Conservation (phyloP, 306 rosid genomes). For the Carpinus fangiana region DNA sequence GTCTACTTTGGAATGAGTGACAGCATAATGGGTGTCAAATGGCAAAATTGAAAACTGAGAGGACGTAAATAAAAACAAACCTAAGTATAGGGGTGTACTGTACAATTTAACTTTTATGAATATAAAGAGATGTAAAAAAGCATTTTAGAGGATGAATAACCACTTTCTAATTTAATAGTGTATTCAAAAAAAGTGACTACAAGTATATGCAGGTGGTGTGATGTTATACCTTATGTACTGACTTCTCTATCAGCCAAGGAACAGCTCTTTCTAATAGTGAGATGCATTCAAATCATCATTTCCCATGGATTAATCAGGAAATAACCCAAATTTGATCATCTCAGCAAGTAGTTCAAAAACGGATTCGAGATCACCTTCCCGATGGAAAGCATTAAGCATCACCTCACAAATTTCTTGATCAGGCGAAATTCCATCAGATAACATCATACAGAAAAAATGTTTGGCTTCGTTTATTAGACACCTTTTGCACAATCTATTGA, state of each 20-base stretch:
- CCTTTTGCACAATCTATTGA: conserved; percentile 61
- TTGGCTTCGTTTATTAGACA: conserved; percentile 37
- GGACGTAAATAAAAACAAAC: too few species aligned
- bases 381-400: conserved; percentile 40
- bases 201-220: neutral
- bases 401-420: conserved; percentile 47
- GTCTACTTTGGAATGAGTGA: too few species aligned
- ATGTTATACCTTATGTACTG: conserved; percentile 20
- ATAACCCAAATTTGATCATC: conserved; percentile 49
- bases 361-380: conserved; percentile 29
- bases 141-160: neutral
- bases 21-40: too few species aligned
- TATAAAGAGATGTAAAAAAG: neutral
- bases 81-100: too few species aligned
- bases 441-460: conserved; percentile 50
- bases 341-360: conserved; percentile 38
- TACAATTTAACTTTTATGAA: neutral
- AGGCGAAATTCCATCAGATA: conserved; percentile 43
- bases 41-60: too few species aligned
- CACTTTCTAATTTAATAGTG: neutral
- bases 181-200: neutral
- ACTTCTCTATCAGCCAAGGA: conserved; percentile 10
- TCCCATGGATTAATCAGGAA: conserved; percentile 29
- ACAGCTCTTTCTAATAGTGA: neutral
- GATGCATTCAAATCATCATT: neutral